Evolutionary conservation across 1,284 basidiomycete species (phyloP), one percentile per base, ranked within the genome.

Genomic region (Apiotrichum montevideense): DNA sequence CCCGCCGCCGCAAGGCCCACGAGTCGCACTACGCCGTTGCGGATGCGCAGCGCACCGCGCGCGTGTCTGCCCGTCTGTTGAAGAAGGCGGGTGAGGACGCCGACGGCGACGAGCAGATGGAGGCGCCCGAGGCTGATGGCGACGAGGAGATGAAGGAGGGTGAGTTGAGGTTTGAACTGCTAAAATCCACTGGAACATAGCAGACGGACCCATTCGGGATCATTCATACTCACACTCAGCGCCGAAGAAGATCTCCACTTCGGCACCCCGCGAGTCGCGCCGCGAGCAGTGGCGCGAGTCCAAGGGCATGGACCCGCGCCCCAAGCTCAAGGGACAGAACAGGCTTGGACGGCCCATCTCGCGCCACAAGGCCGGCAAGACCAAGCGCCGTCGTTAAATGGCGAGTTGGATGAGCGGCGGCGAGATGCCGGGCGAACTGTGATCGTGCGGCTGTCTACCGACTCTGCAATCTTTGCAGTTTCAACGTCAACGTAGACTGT

Each of bases 1-100:
- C 86, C 71, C 85, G 94, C 62, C 82, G 86, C 13, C 87, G 88
- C 70, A 97, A 96, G 79, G 86, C 95, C 59, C 82, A 85, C 70
- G 81, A 84, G 54, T 85, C 87, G 50, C 84, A 89, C 63, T 97
- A 92, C 73, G 88, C 90, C 54, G 89, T 85, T 1, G 81, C 84
- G 2, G 87, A 92, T 63, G 90, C 93, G 11, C 89, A 88, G 33
- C 85, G 94, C 41, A 80, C 94, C 15, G 78, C 87, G 61, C 83
- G 91, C 51, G 80, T 97, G 46, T 84, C 85, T 61, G 72, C 82
- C 57, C 88, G 87, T 76, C 83, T 98, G 50, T 54, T 70, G 40
- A 84, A 82, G 55, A 82, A 81, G 29, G 83, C 83, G 43, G 83
- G 82, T 15, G 84, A 89, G 66, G 90, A 87, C 55, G 61, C 55